Conservation (phyloP, 768 basidiomycete genomes). For the Aureoboletus auriporus region DNA sequence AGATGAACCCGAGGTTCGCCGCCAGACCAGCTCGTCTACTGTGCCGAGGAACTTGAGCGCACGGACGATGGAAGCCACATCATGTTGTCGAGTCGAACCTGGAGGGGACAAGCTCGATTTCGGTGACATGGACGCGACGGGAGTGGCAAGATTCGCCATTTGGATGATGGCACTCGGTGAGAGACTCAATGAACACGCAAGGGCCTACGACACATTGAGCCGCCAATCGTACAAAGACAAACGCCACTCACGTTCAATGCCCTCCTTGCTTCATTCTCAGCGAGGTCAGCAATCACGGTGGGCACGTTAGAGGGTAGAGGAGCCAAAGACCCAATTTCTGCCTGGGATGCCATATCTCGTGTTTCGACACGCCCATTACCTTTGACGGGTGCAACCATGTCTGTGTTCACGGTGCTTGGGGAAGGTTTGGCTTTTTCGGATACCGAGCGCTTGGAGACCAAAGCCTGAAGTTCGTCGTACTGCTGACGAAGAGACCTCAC, state of each 20-base stretch:
- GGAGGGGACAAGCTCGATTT: not conserved
- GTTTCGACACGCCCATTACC: not conserved
- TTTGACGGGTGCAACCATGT: not conserved
- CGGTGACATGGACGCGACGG: not conserved
- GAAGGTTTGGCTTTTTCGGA: not conserved
- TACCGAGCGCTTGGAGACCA: conserved; percentile 15
- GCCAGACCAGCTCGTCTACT: conserved; percentile 29
- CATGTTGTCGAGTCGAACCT: conserved; percentile 5
- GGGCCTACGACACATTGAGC: conserved; percentile 2
- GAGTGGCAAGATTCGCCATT: not conserved
- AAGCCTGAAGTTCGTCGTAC: conserved; percentile 22
- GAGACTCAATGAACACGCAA: conserved; percentile 13
- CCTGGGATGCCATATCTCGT: not conserved
- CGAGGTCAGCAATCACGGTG: conserved; percentile 14
- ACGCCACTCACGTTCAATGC: conserved; percentile 17
- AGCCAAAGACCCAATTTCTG: not conserved
- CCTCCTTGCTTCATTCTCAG: conserved; percentile 22
- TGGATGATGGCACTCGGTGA: not conserved
- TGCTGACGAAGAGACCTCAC: conserved; percentile 21
- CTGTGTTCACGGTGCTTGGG: not conserved
- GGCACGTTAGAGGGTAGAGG: conserved; percentile 2
- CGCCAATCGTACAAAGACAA: not conserved
- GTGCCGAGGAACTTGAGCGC: conserved; percentile 23
- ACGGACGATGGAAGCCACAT: conserved; percentile 18
- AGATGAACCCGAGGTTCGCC: conserved; percentile 10